Evolutionary conservation across 768 basidiomycete genomes (phyloP).

Genomic region (Daedaleopsis nitida): DNA sequence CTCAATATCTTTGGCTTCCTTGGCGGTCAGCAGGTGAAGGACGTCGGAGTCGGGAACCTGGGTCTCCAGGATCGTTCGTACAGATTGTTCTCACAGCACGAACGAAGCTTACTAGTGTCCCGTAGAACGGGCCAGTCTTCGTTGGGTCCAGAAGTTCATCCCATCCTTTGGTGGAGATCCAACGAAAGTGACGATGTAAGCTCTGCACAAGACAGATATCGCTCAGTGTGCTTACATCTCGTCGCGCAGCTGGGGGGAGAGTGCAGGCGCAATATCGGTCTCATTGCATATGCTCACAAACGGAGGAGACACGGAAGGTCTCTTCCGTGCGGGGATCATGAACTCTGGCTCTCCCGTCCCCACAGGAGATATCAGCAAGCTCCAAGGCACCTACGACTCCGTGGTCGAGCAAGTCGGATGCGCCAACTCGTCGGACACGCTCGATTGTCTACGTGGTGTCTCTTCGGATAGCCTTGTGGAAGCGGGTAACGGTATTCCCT

Average conservation of each 20-base stretch:
- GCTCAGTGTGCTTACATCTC: too few species aligned
- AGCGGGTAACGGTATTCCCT: constrained; percentile 36
- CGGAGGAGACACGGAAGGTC: constrained; percentile 24
- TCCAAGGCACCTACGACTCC: constrained; percentile 42
- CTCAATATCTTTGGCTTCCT: constrained; percentile 40
- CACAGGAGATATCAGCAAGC: constrained; percentile 12
- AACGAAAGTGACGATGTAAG: constrained; percentile 43
- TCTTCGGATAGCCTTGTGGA: constrained; percentile 32
- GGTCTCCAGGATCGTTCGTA: constrained; percentile 48
- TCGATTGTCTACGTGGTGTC: constrained; percentile 43
- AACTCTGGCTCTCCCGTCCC: constrained; percentile 17
- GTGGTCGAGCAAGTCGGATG: constrained; percentile 44
- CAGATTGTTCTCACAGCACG: neutral
- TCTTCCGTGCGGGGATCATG: constrained; percentile 41
- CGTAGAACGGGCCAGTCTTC: constrained; percentile 39
- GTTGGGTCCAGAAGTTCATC: constrained; percentile 44
- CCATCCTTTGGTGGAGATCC: constrained; percentile 45
- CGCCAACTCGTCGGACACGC: constrained; percentile 33
- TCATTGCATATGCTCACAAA: constrained; percentile 29
- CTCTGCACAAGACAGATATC: too few species aligned
- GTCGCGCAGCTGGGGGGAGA: constrained; percentile 31
- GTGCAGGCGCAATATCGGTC: constrained; percentile 39
- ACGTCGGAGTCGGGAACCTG: constrained; percentile 42
- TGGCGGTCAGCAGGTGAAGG: constrained; percentile 38
- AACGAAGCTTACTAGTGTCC: neutral